Base-by-base conservation (phyloP, 192 early-diverging fungal genomes). In the Coemansia javaensis region DNA sequence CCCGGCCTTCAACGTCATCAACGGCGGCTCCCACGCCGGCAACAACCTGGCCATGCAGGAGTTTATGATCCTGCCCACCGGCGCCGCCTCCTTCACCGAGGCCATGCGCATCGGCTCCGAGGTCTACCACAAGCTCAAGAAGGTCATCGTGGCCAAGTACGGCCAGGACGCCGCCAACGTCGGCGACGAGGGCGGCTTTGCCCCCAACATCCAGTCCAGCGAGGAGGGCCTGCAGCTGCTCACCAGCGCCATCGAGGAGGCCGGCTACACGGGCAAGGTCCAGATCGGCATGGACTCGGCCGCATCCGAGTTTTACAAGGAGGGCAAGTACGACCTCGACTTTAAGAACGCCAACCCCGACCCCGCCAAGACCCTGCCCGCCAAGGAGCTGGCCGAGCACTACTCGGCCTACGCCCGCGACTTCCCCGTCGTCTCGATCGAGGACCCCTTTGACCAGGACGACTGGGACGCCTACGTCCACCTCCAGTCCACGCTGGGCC, bases 1-100 rank as follows among this genome's bases (percentile, higher is more conserved):
- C 18, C 95, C 95, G 18, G 78, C 88, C 38, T 92, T 98, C 83
- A 98, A 98, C 82, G 93, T 98, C 59, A 94, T 98, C 79, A 98
- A 98, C 82, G 95, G 95, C 63, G 95, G 95, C 47, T 90, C 89
- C 45, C 95, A 98, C 78, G 96, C 96, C 34, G 96, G 96, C 56
- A 98, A 98, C 89, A 97, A 94, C 81, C 85, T 98, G 49, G 96
- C 96, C 55, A 95, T 98, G 93, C 96, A 98, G 75, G 96, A 98
- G 78, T 98, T 97, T 80, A 98, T 98, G 96, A 98, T 98, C 56
- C 75, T 96, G 67, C 95, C 95, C 47, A 93, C 90, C 36, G 95
- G 95, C 54, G 95, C 95, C 24, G 43, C 74, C 32, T 86, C 87
- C 24, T 98, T 97, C 79, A 69, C 86, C 28, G 92, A 98, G 76